Base-by-base conservation (phyloP, 169 alveolate genomes). In the Plasmodium falciparum region DNA sequence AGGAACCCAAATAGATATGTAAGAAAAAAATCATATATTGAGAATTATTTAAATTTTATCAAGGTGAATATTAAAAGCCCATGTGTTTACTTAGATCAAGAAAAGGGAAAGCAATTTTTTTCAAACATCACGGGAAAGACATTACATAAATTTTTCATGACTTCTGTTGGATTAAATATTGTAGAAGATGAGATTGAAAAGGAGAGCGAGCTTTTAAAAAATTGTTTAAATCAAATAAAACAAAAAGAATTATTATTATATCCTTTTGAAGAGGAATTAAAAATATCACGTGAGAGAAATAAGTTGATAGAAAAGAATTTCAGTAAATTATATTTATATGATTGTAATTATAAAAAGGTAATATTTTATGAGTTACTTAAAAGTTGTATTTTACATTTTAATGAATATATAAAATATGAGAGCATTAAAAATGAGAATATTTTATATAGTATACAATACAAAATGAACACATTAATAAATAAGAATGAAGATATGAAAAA, bases 11-110 rank as follows among this genome's bases (percentile, higher is more conserved):
- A 15, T 89, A 93, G 70, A 86, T 83, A 45, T 62, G 95, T 15
- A 76, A 80, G 58, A 63, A 93, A 52, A 91, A 90, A 65, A 50
- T 76, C 75, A 73, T 88, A 26, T 91, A 93, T 61, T 15, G 93
- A 83, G 3, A 62, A 50, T 33, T 59, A 50, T 22, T 26, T 65
- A 1, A 29, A 39, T 58, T 20, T 33, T 50, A 62, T 83, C 22
- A 56, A 83, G 45, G 29, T 59, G 17, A 90, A 94, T 93, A 94
- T 94, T 9, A 91, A 92, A 49, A 92, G 91, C 9, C 96, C 96
- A 13, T 91, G 95, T 49, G 93, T 94, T 6, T 94, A 94, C 74
- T 91, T 94, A 93, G 96, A 94, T 85, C 96, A 94, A 93, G 96
- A 94, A 88, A 74, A 91, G 49, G 89, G 96, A 65, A 94, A 94